Evolutionary conservation across 345 rosid species (phyloP), one percentile per base, ranked within the genome.

Genomic region (Ceriops tagal): DNA sequence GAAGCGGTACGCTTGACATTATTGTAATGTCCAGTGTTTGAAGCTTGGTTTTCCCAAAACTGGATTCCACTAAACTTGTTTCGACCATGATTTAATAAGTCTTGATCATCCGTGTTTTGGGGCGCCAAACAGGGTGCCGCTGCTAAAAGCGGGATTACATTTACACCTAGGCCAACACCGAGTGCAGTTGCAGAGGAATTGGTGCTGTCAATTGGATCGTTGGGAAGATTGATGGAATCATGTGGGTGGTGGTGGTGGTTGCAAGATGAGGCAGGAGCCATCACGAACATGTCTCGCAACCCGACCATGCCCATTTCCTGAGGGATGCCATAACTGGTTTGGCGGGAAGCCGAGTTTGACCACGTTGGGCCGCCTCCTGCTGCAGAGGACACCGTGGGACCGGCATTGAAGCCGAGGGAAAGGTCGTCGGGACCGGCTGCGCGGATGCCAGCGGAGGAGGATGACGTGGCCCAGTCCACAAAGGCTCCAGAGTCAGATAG

Each of bases 361-460:
- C 98, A 92, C 20, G 85, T 65, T 2, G 83, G 67, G 72, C 85
- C 73, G 49, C 53, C 58, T 19, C 37, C 35, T 20, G 83, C 10
- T 56, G 81, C 77, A 22, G 57, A 72, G 34, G 86, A 79, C 5
- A 76, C 74, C 53, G 88, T 15, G 68, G 93, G 86, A 28, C 86
- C 92, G 79, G 93, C 96, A 86, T 87, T 95, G 81, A 92, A 95
- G 76, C 99, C 99, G 76, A 95, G 96, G 5, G 98, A 95, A 31
- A 95, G 93, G 68, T 95, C 98, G 82, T 88, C 96, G 13, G 91
- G 82, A 20, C 74, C 70, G 19, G 86, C 87, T 21, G 86, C 85
- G 21, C 88, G 90, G 64, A 82, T 78, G 51, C 89, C 78, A 46
- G 89, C 69, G 27, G 86, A 71, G 53, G 92, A 73, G 24, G 91